These are phyloP conservation scores for Globisporangium acanthophoron DNA, from an alignment of 352 stramenopile species.

Conservation along the genomic window DNA sequence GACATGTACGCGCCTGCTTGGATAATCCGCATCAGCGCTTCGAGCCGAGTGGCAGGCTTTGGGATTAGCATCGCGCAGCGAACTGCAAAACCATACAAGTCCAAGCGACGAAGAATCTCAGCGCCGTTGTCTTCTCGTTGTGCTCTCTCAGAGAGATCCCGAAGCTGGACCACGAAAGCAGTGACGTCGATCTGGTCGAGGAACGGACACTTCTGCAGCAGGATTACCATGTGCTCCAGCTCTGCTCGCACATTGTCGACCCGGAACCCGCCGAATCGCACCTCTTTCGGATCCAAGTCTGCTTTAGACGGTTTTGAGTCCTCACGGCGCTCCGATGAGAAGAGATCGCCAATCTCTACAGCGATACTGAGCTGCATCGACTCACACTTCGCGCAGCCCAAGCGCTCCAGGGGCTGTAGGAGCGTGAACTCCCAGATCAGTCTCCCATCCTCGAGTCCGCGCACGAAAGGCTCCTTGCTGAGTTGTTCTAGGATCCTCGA, in stretches of 20 bases:
- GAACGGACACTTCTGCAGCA: conserved; percentile 56
- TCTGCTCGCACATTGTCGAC: conserved; percentile 14
- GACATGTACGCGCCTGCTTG: conserved; percentile 33
- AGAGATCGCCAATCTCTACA: not conserved
- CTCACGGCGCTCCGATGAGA: not conserved
- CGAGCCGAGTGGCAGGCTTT: conserved; percentile 26
- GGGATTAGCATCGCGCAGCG: conserved; percentile 45
- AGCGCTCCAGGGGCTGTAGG: conserved; percentile 13
- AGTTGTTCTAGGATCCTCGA: conserved; percentile 28
- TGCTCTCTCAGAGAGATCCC: conserved; percentile 26
- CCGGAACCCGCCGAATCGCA: conserved; percentile 18
- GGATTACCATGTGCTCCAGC: conserved; percentile 25
- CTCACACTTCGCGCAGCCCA: conserved; percentile 2
- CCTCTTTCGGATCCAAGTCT: conserved; percentile 5
- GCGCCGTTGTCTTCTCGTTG: conserved; percentile 12
- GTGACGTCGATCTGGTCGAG: conserved; percentile 50
- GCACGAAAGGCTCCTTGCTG: conserved; percentile 29
- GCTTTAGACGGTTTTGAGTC: not conserved
- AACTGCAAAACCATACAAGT: conserved; percentile 39
- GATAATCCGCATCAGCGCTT: conserved; percentile 37
- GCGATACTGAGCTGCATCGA: conserved; percentile 3
- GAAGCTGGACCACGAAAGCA: conserved; percentile 40
- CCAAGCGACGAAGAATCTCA: conserved; percentile 14
- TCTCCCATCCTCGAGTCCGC: conserved; percentile 22
- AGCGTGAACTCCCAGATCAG: conserved; percentile 42